Conservation (phyloP, 2,329 filamentous ascomycete genomes). For the Fusarium sp. region DNA sequence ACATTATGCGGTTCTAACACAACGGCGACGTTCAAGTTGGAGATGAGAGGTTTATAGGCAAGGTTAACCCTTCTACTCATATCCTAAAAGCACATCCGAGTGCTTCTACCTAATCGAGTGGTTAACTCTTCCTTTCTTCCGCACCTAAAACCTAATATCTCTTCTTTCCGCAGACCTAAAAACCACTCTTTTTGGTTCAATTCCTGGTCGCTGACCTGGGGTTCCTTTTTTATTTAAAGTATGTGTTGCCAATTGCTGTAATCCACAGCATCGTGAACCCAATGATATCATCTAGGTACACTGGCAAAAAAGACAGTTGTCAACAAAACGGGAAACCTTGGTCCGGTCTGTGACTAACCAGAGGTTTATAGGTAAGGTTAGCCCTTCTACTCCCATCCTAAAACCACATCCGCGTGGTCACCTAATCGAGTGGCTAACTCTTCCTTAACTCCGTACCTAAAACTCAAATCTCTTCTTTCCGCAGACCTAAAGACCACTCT, state of each 20-base stretch:
- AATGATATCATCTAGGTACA: no score
- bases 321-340: not conserved
- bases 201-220: no score
- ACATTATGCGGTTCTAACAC: no score
- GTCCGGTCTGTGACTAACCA: not conserved
- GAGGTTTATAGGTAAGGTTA: not conserved
- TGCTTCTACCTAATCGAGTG: not conserved
- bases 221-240: not conserved
- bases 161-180: not conserved
- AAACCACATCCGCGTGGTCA: not conserved
- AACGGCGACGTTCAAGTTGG: no score
- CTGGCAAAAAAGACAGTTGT: not conserved
- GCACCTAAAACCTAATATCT: not conserved
- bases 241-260: no score
- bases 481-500: not conserved
- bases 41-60: not conserved
- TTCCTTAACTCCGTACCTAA: not conserved
- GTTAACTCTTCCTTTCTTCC: not conserved
- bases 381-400: not conserved
- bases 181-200: not conserved
- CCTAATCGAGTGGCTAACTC: not conserved
- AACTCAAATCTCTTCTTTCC: not conserved
- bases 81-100: not conserved
- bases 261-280: no score
- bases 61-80: not conserved